Evolutionary conservation across 129 eudicot species (phyloP), one percentile per base, ranked within the genome.

Genomic region (Tanacetum coccineum): DNA sequence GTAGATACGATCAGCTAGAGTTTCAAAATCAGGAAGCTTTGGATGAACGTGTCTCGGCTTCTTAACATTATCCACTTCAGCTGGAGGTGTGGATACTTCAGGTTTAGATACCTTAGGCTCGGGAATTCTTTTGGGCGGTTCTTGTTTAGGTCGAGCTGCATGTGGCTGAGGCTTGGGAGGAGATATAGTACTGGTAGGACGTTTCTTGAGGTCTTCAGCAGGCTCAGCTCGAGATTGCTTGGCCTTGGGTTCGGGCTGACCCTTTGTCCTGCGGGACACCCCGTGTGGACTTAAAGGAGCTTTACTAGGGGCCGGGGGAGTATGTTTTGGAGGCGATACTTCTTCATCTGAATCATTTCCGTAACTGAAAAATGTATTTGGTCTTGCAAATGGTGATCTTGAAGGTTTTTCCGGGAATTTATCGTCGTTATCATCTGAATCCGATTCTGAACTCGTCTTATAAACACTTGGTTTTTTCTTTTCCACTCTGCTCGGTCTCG

Each of bases 1-100:
- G 80, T 83, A 87, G 0, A 92, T 64, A 50, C 81, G 84, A 55
- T 90, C 85, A 44, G 81, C 81, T 36, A 92, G 40, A 30, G 73
- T 55, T 9, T 88, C 95, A 62, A 80, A 92, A 9, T 92, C 96
- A 4, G 96, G 96, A 70, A 92, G 96, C 77, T 92, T 92, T 59
- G 96, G 96, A 75, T 88, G 98, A 62, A 92, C 96, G 77, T 92
- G 96, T 68, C 87, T 86, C 13, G 96, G 87, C 67, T 74, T 79
- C 79, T 80, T 81, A 3, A 50, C 56, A 64, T 75, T 59, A 45
- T 72, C 83, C 50, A 57, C 84, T 45, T 77, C 77, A n/a, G 15
- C 75, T 9, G 28, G 46, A n/a, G 83, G 76, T 26, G 70, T 69
- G 6, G 77, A 64, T 45, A 13, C 66, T 70, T 68, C 75, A 59